Evolutionary conservation across 345 rosid species (phyloP), one percentile per base, ranked within the genome.

Genomic region (Lepidium aucheri): DNA sequence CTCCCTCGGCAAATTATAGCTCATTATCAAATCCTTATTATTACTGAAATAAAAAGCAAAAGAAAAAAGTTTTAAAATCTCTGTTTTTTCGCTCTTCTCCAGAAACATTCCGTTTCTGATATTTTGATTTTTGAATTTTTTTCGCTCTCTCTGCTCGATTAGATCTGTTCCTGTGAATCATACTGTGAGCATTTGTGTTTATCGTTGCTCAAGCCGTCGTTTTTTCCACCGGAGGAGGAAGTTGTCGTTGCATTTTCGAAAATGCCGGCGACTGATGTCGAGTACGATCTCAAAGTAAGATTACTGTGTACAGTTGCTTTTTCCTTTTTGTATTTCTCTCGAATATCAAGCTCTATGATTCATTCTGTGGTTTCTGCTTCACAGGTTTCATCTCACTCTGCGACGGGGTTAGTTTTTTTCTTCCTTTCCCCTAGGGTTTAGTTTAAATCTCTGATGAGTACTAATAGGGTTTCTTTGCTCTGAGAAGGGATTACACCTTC

Each of bases 401-500:
- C 76, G 36, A 60, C 74, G 28, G 94, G 94, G 91, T 88, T 39
- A 68, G 86, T 72, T n/a, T 42, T 16, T 51, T 15, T 13, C 49
- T 41, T 22, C n/a, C 13, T 1, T 35, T 58, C 16, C 38, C 58
- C 24, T 76, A 65, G 73, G 73, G 67, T 63, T 71, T 70, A 24
- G 10, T 35, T 34, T 0, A 6, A 10, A 40, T 53, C 38, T 46
- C 39, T 20, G 35, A 40, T 16, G 14, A 17, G 43, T 22, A 24
- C 36, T 46, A 22, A 62, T 59, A 20, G 54, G 26, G 16, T 36
- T 62, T 26, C 10, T 38, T 17, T 38, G 12, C n/a, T 33, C 17
- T 56, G 66, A 57, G 53, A 71, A 90, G 97, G 41, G 99, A 94
- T 59, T 76, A 83, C 53, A 50, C 84, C 20, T 94, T 94, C 69